phyloP scores from a whole-genome alignment of 1,284 basidiomycete species.

The Microbotryum silenes-acaulis region DNA sequence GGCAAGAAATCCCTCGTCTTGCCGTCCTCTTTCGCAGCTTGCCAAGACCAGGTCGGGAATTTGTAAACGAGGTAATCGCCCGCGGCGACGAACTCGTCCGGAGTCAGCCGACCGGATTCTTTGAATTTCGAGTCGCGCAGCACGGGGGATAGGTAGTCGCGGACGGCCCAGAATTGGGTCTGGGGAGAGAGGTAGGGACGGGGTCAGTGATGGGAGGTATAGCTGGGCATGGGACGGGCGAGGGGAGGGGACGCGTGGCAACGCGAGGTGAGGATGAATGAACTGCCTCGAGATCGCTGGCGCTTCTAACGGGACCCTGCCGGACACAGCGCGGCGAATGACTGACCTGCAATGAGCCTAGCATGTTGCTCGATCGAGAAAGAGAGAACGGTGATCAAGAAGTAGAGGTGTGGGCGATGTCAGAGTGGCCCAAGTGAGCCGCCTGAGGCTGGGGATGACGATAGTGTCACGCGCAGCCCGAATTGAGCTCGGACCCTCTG shows the following conservation, averaged over 20 bases:
- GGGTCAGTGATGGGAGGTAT: neutral
- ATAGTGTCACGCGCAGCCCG: no score
- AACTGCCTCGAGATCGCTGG: no score
- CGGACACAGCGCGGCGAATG: no score
- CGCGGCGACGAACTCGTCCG: slow-evolving; percentile 85
- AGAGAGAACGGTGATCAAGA: neutral
- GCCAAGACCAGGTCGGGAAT: slow-evolving; percentile 93
- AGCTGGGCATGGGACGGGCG: no score
- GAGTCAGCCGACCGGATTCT: slow-evolving; percentile 68
- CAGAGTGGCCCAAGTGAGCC: no score
- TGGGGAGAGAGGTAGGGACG: slow-evolving; percentile 33
- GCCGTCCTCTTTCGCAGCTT: slow-evolving; percentile 44
- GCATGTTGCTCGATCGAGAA: slow-evolving; percentile 5
- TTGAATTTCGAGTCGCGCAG: slow-evolving; percentile 98
- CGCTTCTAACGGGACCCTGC: neutral
- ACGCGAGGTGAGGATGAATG: neutral
- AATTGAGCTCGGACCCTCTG: neutral
- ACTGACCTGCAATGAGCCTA: slow-evolving; percentile 30
- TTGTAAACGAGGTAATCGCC: slow-evolving; percentile 93
- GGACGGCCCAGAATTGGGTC: slow-evolving; percentile 89
- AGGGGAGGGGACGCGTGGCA: neutral
- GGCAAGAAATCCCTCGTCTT: slow-evolving; percentile 88
- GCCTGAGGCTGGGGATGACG: no score
- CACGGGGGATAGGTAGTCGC: slow-evolving; percentile 92
- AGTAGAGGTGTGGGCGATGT: neutral